These are phyloP conservation scores for Tephrocybe sp. DNA, from an alignment of 768 basidiomycete species.

Conservation along the genomic window DNA sequence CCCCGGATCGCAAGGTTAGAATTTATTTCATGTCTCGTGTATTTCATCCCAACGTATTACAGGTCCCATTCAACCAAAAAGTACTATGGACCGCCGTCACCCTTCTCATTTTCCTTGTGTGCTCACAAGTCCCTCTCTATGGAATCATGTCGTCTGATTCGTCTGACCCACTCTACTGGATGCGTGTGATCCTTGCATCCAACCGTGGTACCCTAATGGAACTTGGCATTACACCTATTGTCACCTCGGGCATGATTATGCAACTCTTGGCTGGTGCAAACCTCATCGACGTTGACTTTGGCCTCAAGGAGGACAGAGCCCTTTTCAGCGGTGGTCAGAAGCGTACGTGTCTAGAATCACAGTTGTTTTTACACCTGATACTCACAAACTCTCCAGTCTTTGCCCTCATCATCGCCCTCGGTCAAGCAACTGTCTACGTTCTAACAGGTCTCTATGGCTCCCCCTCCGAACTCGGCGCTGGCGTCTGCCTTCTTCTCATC, in stretches of 20 bases:
- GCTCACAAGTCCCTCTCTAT: slow-evolving; percentile 98
- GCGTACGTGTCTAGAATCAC: slow-evolving; percentile 50
- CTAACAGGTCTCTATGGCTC: slow-evolving; percentile 95
- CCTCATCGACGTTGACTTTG: slow-evolving; percentile 96
- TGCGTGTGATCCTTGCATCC: slow-evolving; percentile 98
- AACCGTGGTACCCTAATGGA: slow-evolving; percentile 99
- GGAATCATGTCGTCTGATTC: slow-evolving; percentile 99
- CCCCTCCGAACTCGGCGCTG: slow-evolving; percentile 89
- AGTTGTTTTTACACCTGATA: background rate
- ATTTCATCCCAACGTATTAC: background rate
- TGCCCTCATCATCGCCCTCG: slow-evolving; percentile 93
- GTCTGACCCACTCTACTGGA: slow-evolving; percentile 98
- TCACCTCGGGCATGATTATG: slow-evolving; percentile 99
- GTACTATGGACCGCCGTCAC: slow-evolving; percentile 98
- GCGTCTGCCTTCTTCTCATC: slow-evolving; percentile 95
- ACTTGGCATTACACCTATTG: slow-evolving; percentile 95
- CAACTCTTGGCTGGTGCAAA: slow-evolving; percentile 97
- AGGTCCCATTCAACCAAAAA: slow-evolving; percentile 99
- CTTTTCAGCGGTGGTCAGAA: slow-evolving; percentile 97
- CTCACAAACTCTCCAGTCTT: slow-evolving; percentile 59
- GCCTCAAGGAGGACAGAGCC: slow-evolving; percentile 94
- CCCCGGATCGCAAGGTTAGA: slow-evolving; percentile 91
- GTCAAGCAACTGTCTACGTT: slow-evolving; percentile 96
- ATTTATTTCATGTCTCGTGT: slow-evolving; percentile 12
- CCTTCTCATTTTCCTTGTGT: slow-evolving; percentile 98